Evolutionary conservation across 306 rosid species (phyloP), one percentile per base, ranked within the genome.

Genomic region (Delonix regia): DNA sequence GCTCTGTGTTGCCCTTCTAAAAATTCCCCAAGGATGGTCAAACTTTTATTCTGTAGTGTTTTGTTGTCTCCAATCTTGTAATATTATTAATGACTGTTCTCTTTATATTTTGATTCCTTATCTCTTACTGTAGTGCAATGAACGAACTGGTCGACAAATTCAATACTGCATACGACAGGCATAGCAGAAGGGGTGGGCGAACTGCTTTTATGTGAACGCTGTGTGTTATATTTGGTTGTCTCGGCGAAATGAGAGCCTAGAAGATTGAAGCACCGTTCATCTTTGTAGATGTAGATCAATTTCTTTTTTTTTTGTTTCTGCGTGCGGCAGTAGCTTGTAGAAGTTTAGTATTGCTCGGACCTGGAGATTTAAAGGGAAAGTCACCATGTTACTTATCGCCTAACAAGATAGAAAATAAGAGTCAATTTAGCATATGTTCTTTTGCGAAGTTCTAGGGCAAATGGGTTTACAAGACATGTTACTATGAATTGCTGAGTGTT

Each of bases 91-190:
- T n/a, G 33, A 16, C 47, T 65, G 30, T 36, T 71, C 7, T 8
- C 12, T 69, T 27, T 60, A 27, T 48, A 27, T 73, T 56, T 19
- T 48, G 4, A n/a, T n/a, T 0, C 16, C 15, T 34, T 69, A 11
- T 70, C 39, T 42, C 78, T 82, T 38, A 34, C 16, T 76, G 83
- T 62, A 87, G 87, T 77, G 73, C 82, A 57, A 81, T 86, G 89
- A 88, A 85, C 82, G 91, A 91, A 27, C 87, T 93, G 78, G 93
- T 88, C 42, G 97, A 89, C 90, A 93, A 93, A 79, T 90, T 90
- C 85, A 84, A 85, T 88, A 91, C 87, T n/a, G 97, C 99, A 12
- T 93, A 91, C 18, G 99, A 95, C 81, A 88, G 99, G 83, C 97
- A 91, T 82, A 90, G 86, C 85, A 89, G 97, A 85, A 88, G 99